Percentiles rank a stretch among this genome's conserved stretches.
Evolutionary conservation across 1,139 yeast genomes (phyloP).

Genomic region (Ashbya aceris): DNA sequence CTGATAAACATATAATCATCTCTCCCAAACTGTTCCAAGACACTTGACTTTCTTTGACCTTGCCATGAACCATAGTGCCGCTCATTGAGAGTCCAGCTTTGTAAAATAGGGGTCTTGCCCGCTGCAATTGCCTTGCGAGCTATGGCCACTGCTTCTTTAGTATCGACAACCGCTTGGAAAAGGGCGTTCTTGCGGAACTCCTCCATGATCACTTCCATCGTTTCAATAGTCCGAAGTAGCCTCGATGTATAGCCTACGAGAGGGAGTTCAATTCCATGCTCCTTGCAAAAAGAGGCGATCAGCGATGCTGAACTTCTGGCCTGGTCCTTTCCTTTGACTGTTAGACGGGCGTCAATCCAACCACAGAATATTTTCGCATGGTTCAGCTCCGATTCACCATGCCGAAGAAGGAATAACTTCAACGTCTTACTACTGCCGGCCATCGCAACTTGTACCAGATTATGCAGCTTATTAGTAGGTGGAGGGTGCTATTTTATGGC

Average conservation of each 20-base stretch:
- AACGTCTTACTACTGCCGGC: constrained; percentile 17
- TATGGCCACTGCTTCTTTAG: constrained; percentile 7
- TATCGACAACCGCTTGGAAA: constrained; percentile 18
- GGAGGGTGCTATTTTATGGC: too few relatives aligned
- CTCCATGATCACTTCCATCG: constrained; percentile 51
- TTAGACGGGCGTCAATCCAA: constrained; percentile 68
- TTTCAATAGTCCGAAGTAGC: constrained; percentile 55
- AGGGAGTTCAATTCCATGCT: constrained; percentile 31
- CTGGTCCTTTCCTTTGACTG: constrained; percentile 52
- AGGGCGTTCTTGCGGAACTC: constrained; percentile 30
- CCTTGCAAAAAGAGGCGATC: constrained; percentile 31
- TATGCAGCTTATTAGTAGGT: not conserved
- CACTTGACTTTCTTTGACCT: constrained; percentile 53
- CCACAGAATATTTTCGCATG: constrained; percentile 67
- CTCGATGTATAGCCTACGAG: constrained; percentile 56
- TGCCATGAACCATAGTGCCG: constrained; percentile 73
- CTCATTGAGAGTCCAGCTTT: constrained; percentile 66
- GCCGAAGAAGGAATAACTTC: constrained; percentile 36
- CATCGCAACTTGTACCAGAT: not conserved
- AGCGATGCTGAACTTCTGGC: constrained; percentile 53
- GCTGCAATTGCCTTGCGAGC: constrained; percentile 6
- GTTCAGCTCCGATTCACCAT: constrained; percentile 72
- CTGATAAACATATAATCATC: constrained; percentile 58
- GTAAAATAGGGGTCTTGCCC: constrained; percentile 20
- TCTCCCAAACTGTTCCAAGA: constrained; percentile 45